Base-by-base conservation (phyloP, 73 alveolate species). In the Stentor coeruleus region DNA sequence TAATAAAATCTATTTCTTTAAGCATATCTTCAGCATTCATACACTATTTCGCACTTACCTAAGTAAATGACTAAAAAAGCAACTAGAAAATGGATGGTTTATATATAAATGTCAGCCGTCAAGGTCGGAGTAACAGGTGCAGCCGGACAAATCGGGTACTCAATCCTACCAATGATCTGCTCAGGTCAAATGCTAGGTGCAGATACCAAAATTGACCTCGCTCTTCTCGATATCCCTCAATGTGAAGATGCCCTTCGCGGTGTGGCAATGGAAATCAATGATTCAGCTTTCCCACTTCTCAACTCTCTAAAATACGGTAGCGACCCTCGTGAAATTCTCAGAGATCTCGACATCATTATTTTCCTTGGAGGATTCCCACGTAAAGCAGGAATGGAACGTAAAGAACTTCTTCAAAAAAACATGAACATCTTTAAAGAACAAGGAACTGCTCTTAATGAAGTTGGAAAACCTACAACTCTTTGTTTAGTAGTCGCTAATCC, bases 331-430 rank as follows among this genome's bases (percentile, higher is more conserved):
- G 92, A 76, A 81, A 90, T 93, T 6, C 93, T 94, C 77, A 88
- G 90, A 87, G 94, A 94, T 74, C 88, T 92, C 74, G 98, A 94
- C 84, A 58, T 94, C 57, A 90, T 89, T 3, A 90, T 94, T 58
- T 92, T 94, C 85, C 82, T 94, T 59, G 98, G 98, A 4, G 98
- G 97, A 14, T 91, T 87, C 76, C 98, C 98, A 1, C 84, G 98
- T 41, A 85, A 81, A 60, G 95, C 97, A 11, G 98, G 98, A 57
- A 93, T 93, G 98, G 97, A 94, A 85, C 90, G 98, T 81, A 94
- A 90, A 75, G 98, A 94, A 39, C 85, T 94, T 41, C 84, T 94
- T 77, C 77, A 89, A 81, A 89, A 81, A 31, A 94, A 94, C 83
- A 91, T 93, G 36, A 88, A 92, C 55, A 94, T 94, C 84, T 94